Conservation (phyloP, 1,139 yeast species). For the Petasospora fabianii region DNA sequence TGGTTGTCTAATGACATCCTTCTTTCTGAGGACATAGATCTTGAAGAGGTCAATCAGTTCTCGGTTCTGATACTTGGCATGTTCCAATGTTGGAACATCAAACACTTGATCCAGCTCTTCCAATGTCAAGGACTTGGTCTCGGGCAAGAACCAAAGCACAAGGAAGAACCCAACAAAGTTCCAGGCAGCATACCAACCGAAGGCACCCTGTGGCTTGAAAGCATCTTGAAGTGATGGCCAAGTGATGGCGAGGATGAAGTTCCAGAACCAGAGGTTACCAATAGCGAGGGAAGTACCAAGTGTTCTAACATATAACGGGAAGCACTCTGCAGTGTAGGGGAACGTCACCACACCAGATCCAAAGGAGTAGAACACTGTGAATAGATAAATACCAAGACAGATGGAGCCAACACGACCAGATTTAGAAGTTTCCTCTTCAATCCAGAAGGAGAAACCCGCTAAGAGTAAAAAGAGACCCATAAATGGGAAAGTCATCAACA, state of each 20-base stretch:
- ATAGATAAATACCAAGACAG: slow-evolving; percentile 69
- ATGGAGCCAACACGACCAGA: slow-evolving; percentile 62
- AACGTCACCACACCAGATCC: slow-evolving; percentile 93
- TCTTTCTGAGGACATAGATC: slow-evolving; percentile 38
- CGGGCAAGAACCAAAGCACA: slow-evolving; percentile 65
- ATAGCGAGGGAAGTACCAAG: slow-evolving; percentile 85
- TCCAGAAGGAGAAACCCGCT: slow-evolving; percentile 77
- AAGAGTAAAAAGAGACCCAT: slow-evolving; percentile 64
- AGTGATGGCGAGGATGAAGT: slow-evolving; percentile 73
- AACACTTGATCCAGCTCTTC: slow-evolving; percentile 74
- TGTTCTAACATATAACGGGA: slow-evolving; percentile 81
- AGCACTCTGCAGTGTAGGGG: slow-evolving; percentile 84
- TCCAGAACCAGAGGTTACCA: slow-evolving; percentile 83
- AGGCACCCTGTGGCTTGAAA: slow-evolving; percentile 78
- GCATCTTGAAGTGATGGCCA: slow-evolving; percentile 73
- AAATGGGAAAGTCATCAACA: slow-evolving; percentile 71
- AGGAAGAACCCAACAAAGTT: slow-evolving; percentile 69
- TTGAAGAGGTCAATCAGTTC: slow-evolving; percentile 43
- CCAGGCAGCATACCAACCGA: slow-evolving; percentile 89
- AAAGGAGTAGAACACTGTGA: slow-evolving; percentile 70
- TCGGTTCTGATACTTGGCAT: slow-evolving; percentile 53
- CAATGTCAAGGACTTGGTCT: slow-evolving; percentile 66
- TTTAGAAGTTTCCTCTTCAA: slow-evolving; percentile 39
- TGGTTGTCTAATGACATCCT: slow-evolving; percentile 44
- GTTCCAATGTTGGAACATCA: slow-evolving; percentile 49